Evolutionary conservation across 805 yeast species (phyloP), one percentile per base, ranked within the genome.

Genomic region (Brettanomyces custersianus): DNA sequence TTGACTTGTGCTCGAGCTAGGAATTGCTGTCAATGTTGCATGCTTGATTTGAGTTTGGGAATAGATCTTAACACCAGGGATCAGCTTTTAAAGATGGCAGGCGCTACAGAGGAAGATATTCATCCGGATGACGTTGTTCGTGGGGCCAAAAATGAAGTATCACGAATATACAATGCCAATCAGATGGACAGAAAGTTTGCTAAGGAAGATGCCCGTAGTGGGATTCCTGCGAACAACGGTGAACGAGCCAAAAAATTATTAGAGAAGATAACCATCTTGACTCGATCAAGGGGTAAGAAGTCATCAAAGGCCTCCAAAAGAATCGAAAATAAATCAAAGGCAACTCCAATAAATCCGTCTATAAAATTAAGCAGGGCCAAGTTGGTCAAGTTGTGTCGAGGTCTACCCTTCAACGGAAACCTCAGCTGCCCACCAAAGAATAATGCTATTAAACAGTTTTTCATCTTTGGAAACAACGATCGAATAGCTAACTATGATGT

Each of bases 21-120:
- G 40, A 80, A 84, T 58, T 80, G 94, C 47, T 90, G 98, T 52
- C 97, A 92, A 55, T 62, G 77, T 18, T 90, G 98, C 55, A 71
- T 86, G 74, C 55, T 81, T 23, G 97, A 90, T 59, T 60, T 88
- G 29, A 73, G 79, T 20, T 83, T 77, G 60, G 84, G 87, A 4
- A 73, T 92, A n/a, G 85, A 95, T 0, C 54, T 86, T 13, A 74
- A 77, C 9, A 60, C 86, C 5, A 65, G 96, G 44, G 96, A 88
- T 49, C 77, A 85, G 2, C 83, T 95, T 4, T 55, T 87, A 47
- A 75, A 77, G 46, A 66, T 85, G 68, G 80, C 88, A 2, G 79
- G 78, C 12, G 61, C 39, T 7, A 40, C 43, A 15, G 35, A 34
- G 15, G 33, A 67, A 12, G 65, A 59, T 19, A 12, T 3, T 12